Evolutionary conservation across 495 filamentous ascomycete genomes (phyloP).

Genomic region (Hypoxylon trugodes): DNA sequence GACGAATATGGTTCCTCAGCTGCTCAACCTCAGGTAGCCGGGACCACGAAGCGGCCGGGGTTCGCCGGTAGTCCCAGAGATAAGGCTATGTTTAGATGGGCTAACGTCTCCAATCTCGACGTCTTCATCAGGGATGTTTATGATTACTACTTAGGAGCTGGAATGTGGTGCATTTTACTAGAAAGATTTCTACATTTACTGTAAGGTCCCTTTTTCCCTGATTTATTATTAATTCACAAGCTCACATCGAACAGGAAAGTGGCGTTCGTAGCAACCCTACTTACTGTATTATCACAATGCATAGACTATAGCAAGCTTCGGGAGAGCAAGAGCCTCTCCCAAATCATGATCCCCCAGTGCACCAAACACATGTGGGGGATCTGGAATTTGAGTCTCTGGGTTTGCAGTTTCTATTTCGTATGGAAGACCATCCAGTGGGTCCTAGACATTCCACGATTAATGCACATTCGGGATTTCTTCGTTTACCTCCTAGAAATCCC

Average conservation of each 20-base stretch:
- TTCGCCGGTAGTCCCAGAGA: slow-evolving; percentile 73
- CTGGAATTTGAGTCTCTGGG: slow-evolving; percentile 81
- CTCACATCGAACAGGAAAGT: slow-evolving; percentile 52
- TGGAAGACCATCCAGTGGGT: slow-evolving; percentile 78
- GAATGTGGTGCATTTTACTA: slow-evolving; percentile 89
- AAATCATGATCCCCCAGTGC: slow-evolving; percentile 83
- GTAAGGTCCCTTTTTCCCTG: slow-evolving; percentile 57
- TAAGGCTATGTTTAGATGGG: slow-evolving; percentile 94
- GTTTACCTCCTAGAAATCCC: slow-evolving; percentile 83
- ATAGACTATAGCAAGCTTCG: slow-evolving; percentile 81
- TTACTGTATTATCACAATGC: slow-evolving; percentile 86
- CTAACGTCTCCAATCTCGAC: slow-evolving; percentile 91
- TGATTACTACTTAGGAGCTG: slow-evolving; percentile 83
- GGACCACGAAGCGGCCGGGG: slow-evolving; percentile 35
- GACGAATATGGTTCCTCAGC: slow-evolving; percentile 40
- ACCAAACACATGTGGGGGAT: slow-evolving; percentile 85
- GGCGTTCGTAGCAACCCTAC: slow-evolving; percentile 83
- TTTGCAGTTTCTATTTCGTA: slow-evolving; percentile 89
- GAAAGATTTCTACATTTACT: slow-evolving; percentile 74
- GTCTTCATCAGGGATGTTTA: slow-evolving; percentile 92
- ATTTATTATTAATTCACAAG: slow-evolving; percentile 11
- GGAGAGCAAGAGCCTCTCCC: slow-evolving; percentile 74
- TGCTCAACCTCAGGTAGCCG: slow-evolving; percentile 41
- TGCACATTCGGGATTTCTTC: slow-evolving; percentile 89
- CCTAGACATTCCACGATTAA: slow-evolving; percentile 76